These are phyloP conservation scores for Ilyonectria mors-panacis DNA, from an alignment of 2,329 filamentous ascomycete species.

Conservation along the genomic window DNA sequence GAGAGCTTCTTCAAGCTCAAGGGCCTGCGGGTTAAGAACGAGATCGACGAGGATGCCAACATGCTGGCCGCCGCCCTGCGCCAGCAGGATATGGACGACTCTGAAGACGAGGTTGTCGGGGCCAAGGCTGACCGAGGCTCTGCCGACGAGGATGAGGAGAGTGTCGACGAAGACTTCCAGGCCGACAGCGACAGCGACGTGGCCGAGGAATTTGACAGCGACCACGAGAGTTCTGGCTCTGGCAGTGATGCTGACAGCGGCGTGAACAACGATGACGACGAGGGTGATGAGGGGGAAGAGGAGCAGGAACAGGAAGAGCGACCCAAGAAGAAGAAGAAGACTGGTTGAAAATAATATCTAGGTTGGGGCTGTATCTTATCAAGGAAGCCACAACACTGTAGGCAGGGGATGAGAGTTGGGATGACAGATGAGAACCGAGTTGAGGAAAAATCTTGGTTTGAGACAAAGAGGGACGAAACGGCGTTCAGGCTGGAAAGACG, in stretches of 20 bases:
- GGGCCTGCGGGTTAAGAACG: constrained; percentile 96
- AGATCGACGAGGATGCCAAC: constrained; percentile 95
- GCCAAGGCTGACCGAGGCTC: constrained; percentile 84
- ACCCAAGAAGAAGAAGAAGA: constrained; percentile 67
- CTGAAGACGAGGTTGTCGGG: constrained; percentile 84
- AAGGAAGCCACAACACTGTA: not conserved
- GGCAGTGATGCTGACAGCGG: constrained; percentile 71
- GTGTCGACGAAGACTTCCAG: constrained; percentile 95
- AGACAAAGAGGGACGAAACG: constrained; percentile 39
- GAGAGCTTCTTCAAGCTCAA: constrained; percentile 98
- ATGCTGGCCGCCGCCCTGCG: constrained; percentile 85
- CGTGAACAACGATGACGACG: constrained; percentile 62
- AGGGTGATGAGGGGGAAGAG: constrained; percentile 58
- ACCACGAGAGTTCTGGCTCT: constrained; percentile 86
- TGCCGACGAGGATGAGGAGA: constrained; percentile 96
- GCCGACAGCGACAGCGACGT: constrained; percentile 95
- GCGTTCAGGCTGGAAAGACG: constrained; percentile 51
- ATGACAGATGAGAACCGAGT: constrained; percentile 24
- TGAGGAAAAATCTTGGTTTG: constrained; percentile 36
- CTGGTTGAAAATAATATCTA: constrained; percentile 43
- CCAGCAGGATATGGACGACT: constrained; percentile 86
- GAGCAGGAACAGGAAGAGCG: constrained; percentile 60
- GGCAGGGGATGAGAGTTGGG: constrained; percentile 8
- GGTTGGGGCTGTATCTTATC: not conserved
- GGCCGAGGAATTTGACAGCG: constrained; percentile 94